Percentiles rank a stretch among this genome's conserved stretches.
Evolutionary conservation across 352 stramenopile species (phyloP).

Genomic region (Pythium periplocum): DNA sequence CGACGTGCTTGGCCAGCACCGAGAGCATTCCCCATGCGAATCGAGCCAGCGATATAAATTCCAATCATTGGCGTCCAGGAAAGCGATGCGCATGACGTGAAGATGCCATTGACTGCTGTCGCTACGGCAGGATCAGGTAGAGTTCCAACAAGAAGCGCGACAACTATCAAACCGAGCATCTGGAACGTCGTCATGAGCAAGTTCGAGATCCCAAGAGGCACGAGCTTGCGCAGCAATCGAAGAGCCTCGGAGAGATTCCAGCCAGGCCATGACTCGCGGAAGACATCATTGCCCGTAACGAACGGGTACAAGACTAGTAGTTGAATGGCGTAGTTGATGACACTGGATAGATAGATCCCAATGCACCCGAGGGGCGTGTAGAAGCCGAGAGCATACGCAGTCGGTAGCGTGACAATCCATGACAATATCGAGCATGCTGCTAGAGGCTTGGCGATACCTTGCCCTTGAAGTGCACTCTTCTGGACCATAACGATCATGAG

Average conservation of each 20-base stretch:
- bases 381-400: slow-evolving; percentile 38
- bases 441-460: slow-evolving; percentile 47
- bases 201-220: slow-evolving; percentile 24
- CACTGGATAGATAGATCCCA: slow-evolving; percentile 29
- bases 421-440: slow-evolving; percentile 27
- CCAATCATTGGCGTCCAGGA: slow-evolving; percentile 23
- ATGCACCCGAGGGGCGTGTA: slow-evolving; percentile 36
- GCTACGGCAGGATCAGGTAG: slow-evolving; percentile 19
- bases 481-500: slow-evolving; percentile 40
- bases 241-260: slow-evolving; percentile 25
- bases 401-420: slow-evolving; percentile 23
- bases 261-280: slow-evolving; percentile 35
- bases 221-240: slow-evolving; percentile 25
- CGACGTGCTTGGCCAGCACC: slow-evolving; percentile 20
- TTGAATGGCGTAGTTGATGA: slow-evolving; percentile 31
- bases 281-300: slow-evolving; percentile 28
- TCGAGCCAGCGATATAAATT: slow-evolving; percentile 23
- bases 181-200: slow-evolving; percentile 40
- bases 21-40: slow-evolving; percentile 30
- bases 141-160: slow-evolving; percentile 19
- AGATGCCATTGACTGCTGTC: slow-evolving; percentile 31
- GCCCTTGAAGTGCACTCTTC: slow-evolving; percentile 39
- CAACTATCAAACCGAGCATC: slow-evolving; percentile 24
- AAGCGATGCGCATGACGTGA: slow-evolving; percentile 23
- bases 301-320: slow-evolving; percentile 30